A percentile compares a stretch with the other conserved stretches of the same genome.
Evolutionary conservation across 1,139 yeast genomes (phyloP).

Genomic region (Lodderomyces metapsilosis): DNA sequence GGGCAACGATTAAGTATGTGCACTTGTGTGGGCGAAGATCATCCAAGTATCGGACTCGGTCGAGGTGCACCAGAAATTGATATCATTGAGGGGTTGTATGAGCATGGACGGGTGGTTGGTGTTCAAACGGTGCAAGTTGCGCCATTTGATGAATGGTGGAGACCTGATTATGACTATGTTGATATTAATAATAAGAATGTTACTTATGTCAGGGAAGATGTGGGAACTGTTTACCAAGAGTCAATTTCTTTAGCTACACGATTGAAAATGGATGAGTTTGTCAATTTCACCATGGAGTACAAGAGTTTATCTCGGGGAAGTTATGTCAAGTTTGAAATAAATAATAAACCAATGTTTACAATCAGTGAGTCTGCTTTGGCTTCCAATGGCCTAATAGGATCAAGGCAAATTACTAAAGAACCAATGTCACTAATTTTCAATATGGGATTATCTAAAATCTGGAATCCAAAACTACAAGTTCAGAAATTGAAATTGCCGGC

Average conservation of each 20-base stretch:
- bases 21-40: constrained; percentile 28
- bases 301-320: constrained; percentile 20
- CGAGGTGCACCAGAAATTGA: constrained; percentile 38
- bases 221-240: constrained; percentile 32
- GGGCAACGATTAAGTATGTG: constrained; percentile 29
- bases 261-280: constrained; percentile 26
- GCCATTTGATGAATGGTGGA: constrained; percentile 35
- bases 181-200: constrained; percentile 18
- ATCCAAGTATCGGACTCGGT: constrained; percentile 28
- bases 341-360: constrained; percentile 20
- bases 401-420: constrained; percentile 27
- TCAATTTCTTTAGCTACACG: constrained; percentile 28
- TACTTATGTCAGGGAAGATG: constrained; percentile 26
- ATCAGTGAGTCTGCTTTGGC: constrained; percentile 26
- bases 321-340: constrained; percentile 25
- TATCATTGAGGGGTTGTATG: constrained; percentile 28
- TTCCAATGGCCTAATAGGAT: constrained; percentile 26
- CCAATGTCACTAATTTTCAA: constrained; percentile 31
- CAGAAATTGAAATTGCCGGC: constrained; percentile 25
- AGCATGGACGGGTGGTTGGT: constrained; percentile 23
- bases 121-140: constrained; percentile 34
- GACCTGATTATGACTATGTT: constrained; percentile 30
- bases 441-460: constrained; percentile 26
- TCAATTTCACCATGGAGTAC: constrained; percentile 26
- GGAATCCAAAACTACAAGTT: constrained; percentile 25